Evolutionary conservation across 441 rosid species (phyloP), one percentile per base, ranked within the genome.

Genomic region (Melastoma candidum): DNA sequence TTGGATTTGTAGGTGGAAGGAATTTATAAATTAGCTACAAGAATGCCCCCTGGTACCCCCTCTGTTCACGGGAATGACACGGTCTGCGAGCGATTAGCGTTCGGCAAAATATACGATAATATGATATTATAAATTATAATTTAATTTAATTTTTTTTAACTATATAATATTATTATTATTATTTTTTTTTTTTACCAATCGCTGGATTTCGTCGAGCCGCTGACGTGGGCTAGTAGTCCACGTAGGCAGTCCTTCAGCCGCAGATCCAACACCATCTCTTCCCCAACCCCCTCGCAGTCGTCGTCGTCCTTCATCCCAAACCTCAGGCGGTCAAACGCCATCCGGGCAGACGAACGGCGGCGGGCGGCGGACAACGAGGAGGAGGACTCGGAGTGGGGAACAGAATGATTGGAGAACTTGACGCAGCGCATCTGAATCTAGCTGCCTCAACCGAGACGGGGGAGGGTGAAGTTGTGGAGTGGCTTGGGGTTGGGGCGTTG

Each of bases 391-490:
- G 49, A 24, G 48, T 52, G 8, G 8, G 41, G 41, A 32, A 2
- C 41, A 32, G 41, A 32, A 32, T 6, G 41, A 32, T 32, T 45
- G 36, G 39, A 47, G 39, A 62, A 39, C 48, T 82, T 84, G 83
- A 77, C 71, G 70, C 92, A 87, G 52, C 82, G 76, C 29, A 90
- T 82, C 12, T 78, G 70, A 44, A 65, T 67, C 77, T 90, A 95
- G 46, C 57, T 66, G 12, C 97, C 96, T 96, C 97, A 87, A 75
- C 77, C 77, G 59, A 87, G 75, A 64, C 64, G 70, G 47, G 95
- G 95, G 5, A 87, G 75, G 50, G 78, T 57, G 71, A 90, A 85
- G 78, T 87, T 90, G 61, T 90, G 96, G 26, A 90, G 95, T 66
- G 64, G 76, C 59, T 70, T 69, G 41, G 41, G 41, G 41, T 32